phyloP scores from a whole-genome alignment of 176 grass and related monocot genomes.

The Cymbopogon citratus region DNA sequence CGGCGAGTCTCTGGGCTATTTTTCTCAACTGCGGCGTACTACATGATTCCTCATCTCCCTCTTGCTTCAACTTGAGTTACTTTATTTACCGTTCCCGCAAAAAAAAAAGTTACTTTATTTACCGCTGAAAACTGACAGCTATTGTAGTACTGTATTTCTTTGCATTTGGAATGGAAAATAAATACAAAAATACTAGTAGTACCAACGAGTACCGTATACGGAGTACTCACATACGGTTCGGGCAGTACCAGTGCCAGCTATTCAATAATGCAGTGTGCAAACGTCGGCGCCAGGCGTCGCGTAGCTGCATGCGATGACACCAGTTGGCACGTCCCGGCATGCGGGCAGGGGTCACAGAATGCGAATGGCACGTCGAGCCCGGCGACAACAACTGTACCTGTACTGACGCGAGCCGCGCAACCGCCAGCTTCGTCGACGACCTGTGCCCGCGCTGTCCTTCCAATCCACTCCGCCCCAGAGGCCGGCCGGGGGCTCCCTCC shows the following conservation, averaged over 20 bases:
- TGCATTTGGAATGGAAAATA: too few relatives aligned
- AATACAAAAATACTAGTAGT: too few relatives aligned
- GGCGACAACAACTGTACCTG: neutral
- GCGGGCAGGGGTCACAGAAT: neutral
- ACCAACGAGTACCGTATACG: too few relatives aligned
- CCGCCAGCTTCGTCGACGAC: conserved; percentile 15
- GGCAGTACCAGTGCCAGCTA: neutral
- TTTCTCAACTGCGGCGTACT: neutral
- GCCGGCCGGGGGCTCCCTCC: too few relatives aligned
- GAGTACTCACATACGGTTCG: too few relatives aligned
- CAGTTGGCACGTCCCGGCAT: neutral
- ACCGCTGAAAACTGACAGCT: too few relatives aligned
- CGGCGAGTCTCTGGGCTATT: neutral
- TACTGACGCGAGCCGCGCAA: neutral
- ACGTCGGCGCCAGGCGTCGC: neutral
- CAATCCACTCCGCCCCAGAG: neutral
- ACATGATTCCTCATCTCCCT: neutral
- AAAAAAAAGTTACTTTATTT: neutral
- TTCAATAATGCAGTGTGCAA: neutral
- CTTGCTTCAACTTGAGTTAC: neutral
- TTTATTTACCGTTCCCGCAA: too few relatives aligned
- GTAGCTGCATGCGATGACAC: conserved; percentile 9
- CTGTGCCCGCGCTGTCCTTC: conserved; percentile 12
- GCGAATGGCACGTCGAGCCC: conserved; percentile 14
- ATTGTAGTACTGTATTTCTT: too few relatives aligned